Conservation (phyloP, 257 asterid species). For the Nicotiana tomentosiformis region DNA sequence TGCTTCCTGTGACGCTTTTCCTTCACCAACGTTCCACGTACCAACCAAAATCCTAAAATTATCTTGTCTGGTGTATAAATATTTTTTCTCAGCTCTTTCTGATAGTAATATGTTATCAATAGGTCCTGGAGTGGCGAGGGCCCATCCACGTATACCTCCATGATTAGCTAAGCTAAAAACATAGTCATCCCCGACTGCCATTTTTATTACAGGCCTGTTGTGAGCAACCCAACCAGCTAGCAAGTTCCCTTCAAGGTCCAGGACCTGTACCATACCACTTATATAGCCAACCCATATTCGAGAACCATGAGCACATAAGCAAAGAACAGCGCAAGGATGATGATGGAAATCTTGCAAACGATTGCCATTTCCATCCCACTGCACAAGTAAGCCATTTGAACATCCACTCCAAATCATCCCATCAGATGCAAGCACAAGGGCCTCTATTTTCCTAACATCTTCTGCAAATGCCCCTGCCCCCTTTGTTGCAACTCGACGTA, state of each 20-base stretch:
- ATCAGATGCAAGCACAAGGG: constrained; percentile 64
- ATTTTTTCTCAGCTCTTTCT: constrained; percentile 46
- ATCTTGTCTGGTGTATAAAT: constrained; percentile 46
- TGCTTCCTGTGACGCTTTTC: constrained; percentile 86
- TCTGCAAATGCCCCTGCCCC: constrained; percentile 72
- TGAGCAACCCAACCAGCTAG: constrained; percentile 78
- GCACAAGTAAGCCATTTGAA: constrained; percentile 75
- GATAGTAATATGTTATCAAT: constrained; percentile 54
- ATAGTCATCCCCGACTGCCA: constrained; percentile 58
- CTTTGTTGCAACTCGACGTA: constrained; percentile 78
- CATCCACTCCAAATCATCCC: constrained; percentile 90
- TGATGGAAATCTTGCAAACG: constrained; percentile 67
- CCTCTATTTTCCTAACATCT: constrained; percentile 70
- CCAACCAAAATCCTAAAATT: constrained; percentile 64
- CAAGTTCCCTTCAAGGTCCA: constrained; percentile 78
- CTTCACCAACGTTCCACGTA: constrained; percentile 98
- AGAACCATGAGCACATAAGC: constrained; percentile 66
- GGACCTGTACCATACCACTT: constrained; percentile 70
- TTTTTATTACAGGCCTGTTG: constrained; percentile 62
- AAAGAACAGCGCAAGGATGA: constrained; percentile 69
- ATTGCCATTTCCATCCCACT: constrained; percentile 95
- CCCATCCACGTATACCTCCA: constrained; percentile 98
- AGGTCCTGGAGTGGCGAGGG: constrained; percentile 80
- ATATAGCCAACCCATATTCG: constrained; percentile 81
- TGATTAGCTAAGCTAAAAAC: constrained; percentile 86